A percentile compares a stretch with the other conserved stretches of the same genome.
phyloP scores from a whole-genome alignment of 306 rosid genomes.

The Trifolium dubium region DNA sequence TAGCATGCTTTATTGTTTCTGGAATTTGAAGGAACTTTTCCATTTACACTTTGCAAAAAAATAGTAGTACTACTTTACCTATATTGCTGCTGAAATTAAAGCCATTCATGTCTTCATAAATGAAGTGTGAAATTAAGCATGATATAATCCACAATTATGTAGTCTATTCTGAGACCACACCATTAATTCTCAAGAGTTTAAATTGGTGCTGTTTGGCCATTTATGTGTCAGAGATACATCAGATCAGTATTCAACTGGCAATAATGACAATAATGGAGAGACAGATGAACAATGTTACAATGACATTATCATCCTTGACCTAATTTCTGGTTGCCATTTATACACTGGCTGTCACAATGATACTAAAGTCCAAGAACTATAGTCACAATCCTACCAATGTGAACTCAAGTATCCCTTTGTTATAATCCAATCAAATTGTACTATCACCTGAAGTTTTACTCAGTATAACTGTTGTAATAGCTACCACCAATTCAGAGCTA shows the following conservation, averaged over 20 bases:
- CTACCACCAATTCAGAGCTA: neutral
- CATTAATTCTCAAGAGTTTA: slow-evolving; percentile 12
- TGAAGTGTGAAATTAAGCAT: slow-evolving; percentile 2
- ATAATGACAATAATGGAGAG: slow-evolving; percentile 5
- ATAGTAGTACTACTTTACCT: neutral
- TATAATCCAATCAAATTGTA: neutral
- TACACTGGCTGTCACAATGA: neutral
- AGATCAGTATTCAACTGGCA: neutral
- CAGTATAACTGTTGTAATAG: neutral
- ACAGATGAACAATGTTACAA: slow-evolving; percentile 3
- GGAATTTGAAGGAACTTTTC: slow-evolving; percentile 24
- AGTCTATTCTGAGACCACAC: neutral
- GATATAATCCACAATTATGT: neutral
- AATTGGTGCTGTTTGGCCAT: slow-evolving; percentile 17
- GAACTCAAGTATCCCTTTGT: neutral
- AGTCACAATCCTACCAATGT: slow-evolving; percentile 4
- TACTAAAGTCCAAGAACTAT: slow-evolving; percentile 7
- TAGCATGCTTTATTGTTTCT: neutral
- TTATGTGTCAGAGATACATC: slow-evolving; percentile 20
- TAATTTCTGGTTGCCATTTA: neutral
- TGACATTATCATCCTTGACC: slow-evolving; percentile 21
- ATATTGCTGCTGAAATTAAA: neutral
- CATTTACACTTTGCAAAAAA: slow-evolving; percentile 6
- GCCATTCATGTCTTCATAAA: neutral
- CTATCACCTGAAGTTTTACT: neutral